These are phyloP conservation scores for Cetraspora pellucida DNA, from an alignment of 192 early-diverging fungal genomes.

Conservation along the genomic window DNA sequence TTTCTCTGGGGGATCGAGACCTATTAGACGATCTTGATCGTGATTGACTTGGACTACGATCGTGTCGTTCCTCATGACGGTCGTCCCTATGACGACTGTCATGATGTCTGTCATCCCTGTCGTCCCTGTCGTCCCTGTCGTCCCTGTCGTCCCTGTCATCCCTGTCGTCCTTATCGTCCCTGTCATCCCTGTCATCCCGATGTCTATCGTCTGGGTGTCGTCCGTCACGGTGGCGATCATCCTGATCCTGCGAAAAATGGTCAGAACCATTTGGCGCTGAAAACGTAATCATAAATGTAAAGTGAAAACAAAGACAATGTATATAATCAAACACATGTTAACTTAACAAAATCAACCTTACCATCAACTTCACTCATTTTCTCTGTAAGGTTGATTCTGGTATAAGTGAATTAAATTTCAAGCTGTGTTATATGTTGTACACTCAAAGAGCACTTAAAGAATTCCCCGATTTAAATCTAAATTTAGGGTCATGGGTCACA, in stretches of 20 bases:
- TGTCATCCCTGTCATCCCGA: conserved; percentile 27
- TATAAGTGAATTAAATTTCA: not conserved
- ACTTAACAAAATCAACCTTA: not conserved
- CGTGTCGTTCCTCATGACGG: not conserved
- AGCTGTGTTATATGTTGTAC: too few relatives aligned
- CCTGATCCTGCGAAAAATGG: conserved; percentile 20
- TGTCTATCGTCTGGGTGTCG: conserved; percentile 21
- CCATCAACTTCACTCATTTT: conserved; percentile 32
- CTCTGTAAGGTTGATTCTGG: not conserved
- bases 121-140: conserved; percentile 11
- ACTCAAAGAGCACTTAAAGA: too few relatives aligned
- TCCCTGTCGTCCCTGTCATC: conserved; percentile 10
- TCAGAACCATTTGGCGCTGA: conserved; percentile 32
- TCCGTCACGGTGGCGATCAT: conserved; percentile 23
- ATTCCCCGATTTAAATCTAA: too few relatives aligned
- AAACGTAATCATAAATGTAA: not conserved
- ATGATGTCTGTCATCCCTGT: conserved; percentile 17
- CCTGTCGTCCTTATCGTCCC: not conserved
- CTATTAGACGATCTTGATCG: conserved; percentile 10
- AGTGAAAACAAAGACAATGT: not conserved
- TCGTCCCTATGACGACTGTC: not conserved
- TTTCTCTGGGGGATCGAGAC: conserved; percentile 15
- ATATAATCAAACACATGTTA: not conserved
- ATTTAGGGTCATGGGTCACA: too few relatives aligned
- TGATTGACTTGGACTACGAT: not conserved